Conservation (phyloP, 23 red algal species). For the Gracilaria gracilis region DNA sequence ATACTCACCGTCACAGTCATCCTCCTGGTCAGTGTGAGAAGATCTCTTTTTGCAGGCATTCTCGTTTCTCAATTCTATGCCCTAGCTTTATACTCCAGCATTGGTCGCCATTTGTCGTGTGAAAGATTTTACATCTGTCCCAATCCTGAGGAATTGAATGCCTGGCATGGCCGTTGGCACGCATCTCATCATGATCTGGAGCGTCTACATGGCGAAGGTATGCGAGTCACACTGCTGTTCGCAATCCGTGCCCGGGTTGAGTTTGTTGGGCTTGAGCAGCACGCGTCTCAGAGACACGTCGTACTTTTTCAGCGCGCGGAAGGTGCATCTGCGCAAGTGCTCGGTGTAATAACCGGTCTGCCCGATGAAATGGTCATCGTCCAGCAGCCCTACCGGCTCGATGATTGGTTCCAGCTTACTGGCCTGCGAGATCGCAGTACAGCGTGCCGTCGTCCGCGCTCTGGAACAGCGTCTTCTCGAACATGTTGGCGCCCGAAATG, state of each 20-base stretch:
- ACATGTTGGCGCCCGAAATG: conserved; percentile 90
- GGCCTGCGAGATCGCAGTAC: conserved; percentile 89
- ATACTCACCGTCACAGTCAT: too few relatives aligned
- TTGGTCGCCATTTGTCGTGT: too few relatives aligned
- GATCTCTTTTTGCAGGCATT: too few relatives aligned
- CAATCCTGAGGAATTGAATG: conserved; percentile 96
- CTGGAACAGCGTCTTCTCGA: conserved; percentile 94
- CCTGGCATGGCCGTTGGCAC: conserved; percentile 93
- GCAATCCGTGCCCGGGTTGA: conserved; percentile 82
- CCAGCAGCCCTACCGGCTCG: conserved; percentile 94
- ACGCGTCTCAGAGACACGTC: conserved; percentile 87
- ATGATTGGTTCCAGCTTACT: conserved; percentile 94
- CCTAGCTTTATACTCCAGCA: too few relatives aligned
- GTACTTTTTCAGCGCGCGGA: conserved; percentile 79
- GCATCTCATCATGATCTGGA: conserved; percentile 87
- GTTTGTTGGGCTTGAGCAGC: conserved; percentile 93
- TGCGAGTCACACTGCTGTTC: conserved; percentile 49
- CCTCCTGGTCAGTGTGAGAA: too few relatives aligned
- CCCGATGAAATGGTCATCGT: conserved; percentile 93
- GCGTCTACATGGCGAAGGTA: conserved; percentile 84
- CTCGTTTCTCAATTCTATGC: too few relatives aligned
- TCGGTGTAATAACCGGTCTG: conserved; percentile 79
- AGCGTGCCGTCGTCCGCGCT: conserved; percentile 69
- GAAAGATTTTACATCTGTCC: too few relatives aligned
- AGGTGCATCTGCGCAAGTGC: conserved; percentile 80